Evolutionary conservation across 78 protist species (phyloP).

Genomic region (Tieghemostelium lacteum): DNA sequence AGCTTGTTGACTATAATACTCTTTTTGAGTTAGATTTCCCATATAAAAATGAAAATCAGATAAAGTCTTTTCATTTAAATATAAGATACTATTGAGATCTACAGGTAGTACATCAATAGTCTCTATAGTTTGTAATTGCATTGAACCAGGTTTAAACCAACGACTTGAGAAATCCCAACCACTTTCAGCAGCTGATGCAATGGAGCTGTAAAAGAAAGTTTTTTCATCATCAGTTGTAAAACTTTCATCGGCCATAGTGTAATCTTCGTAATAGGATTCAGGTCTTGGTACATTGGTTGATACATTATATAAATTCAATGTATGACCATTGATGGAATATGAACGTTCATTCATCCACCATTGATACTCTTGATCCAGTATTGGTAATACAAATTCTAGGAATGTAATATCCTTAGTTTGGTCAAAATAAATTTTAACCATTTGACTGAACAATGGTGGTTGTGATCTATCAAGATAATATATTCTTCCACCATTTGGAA

Average conservation of each 20-base stretch:
- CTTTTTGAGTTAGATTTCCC: background rate
- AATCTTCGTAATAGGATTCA: slow-evolving; percentile 60
- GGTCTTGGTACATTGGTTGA: slow-evolving; percentile 50
- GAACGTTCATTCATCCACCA: slow-evolving; percentile 81
- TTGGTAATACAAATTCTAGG: slow-evolving; percentile 36
- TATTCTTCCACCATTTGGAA: slow-evolving; percentile 89
- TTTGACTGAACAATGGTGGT: slow-evolving; percentile 87
- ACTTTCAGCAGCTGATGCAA: slow-evolving; percentile 85
- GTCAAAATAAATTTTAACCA: slow-evolving; percentile 48
- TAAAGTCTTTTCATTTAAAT: slow-evolving; percentile 35
- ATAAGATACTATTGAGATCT: slow-evolving; percentile 72
- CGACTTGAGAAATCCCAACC: slow-evolving; percentile 86
- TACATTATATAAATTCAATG: slow-evolving; percentile 48
- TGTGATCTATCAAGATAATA: slow-evolving; percentile 85
- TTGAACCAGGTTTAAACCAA: slow-evolving; percentile 40
- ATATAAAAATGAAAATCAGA: background rate
- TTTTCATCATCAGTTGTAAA: background rate
- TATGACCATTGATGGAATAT: background rate
- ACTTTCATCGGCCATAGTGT: background rate
- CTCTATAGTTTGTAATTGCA: background rate
- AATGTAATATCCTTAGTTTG: slow-evolving; percentile 1
- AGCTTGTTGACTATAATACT: background rate
- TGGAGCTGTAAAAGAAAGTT: background rate
- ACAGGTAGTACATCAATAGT: slow-evolving; percentile 74
- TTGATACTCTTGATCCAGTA: slow-evolving; percentile 73